Evolutionary conservation across 192 early-diverging fungal genomes (phyloP).

Genomic region (Umbelopsis isabellina): DNA sequence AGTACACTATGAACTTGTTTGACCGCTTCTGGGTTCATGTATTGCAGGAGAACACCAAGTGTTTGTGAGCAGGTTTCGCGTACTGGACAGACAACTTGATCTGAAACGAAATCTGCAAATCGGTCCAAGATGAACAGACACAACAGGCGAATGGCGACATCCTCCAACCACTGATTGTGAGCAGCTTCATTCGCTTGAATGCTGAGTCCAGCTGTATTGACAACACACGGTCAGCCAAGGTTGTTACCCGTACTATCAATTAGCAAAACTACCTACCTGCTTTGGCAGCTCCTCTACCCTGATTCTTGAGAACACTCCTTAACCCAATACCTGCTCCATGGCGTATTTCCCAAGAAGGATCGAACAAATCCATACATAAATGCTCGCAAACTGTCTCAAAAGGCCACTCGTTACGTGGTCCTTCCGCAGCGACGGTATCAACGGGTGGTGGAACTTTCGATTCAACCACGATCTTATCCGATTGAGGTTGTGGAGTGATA

Average conservation of each 20-base stretch:
- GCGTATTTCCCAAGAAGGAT: constrained; percentile 87
- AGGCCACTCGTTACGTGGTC: constrained; percentile 51
- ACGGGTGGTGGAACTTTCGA: constrained; percentile 52
- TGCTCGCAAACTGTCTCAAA: constrained; percentile 62
- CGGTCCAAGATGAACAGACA: constrained; percentile 95
- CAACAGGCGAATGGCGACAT: constrained; percentile 85
- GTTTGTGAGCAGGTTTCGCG: constrained; percentile 92
- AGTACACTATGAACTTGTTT: constrained; percentile 68
- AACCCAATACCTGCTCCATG: constrained; percentile 97
- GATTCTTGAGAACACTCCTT: constrained; percentile 83
- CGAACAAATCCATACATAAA: constrained; percentile 61
- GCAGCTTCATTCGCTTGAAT: constrained; percentile 55
- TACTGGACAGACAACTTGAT: constrained; percentile 94
- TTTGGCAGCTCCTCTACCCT: constrained; percentile 84
- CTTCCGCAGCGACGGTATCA: constrained; percentile 30
- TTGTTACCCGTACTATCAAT: neutral
- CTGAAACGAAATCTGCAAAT: constrained; percentile 96
- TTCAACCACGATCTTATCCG: constrained; percentile 70
- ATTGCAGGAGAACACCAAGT: constrained; percentile 72
- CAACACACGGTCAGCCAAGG: neutral
- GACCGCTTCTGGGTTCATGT: constrained; percentile 59
- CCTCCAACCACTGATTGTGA: constrained; percentile 85
- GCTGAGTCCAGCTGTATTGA: constrained; percentile 23
- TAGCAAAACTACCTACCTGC: constrained; percentile 31
- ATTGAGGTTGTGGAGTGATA: constrained; percentile 62